Conservation (phyloP, 2,329 filamentous ascomycete genomes). For the Paracoccidioides lutzii region DNA sequence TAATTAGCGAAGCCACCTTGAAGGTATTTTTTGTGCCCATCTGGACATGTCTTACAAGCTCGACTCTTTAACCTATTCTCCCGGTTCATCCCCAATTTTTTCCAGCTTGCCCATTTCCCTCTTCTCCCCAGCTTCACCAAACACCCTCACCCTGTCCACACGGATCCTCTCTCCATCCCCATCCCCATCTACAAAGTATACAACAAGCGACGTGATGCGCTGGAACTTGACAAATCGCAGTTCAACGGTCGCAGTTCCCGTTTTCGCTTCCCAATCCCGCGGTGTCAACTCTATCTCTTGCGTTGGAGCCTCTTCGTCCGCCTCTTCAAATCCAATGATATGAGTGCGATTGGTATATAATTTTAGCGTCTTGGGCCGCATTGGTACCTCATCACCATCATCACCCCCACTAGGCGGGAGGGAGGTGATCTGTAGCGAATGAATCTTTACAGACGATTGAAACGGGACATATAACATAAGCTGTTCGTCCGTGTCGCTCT, state of each 20-base stretch:
- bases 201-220: conserved; percentile 69
- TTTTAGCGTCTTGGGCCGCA: conserved; percentile 70
- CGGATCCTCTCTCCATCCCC: conserved; percentile 74
- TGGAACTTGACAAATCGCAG: conserved; percentile 96
- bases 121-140: conserved; percentile 86
- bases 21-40: neutral
- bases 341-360: conserved; percentile 81
- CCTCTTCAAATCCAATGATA: conserved; percentile 89
- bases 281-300: conserved; percentile 64
- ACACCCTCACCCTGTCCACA: conserved; percentile 47
- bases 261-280: conserved; percentile 63
- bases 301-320: conserved; percentile 69
- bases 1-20: neutral
- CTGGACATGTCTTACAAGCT: neutral
- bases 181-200: conserved; percentile 82
- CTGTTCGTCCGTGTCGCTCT: conserved; percentile 95
- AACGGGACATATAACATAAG: conserved; percentile 88
- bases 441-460: conserved; percentile 74
- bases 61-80: conserved; percentile 34
- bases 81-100: conserved; percentile 71
- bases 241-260: conserved; percentile 57
- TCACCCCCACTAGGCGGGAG: conserved; percentile 45
- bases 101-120: conserved; percentile 87
- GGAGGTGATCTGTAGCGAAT: conserved; percentile 77
- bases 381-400: conserved; percentile 59